Percentiles rank a stretch among this genome's conserved stretches.
Evolutionary conservation across 2,329 filamentous ascomycete genomes (phyloP).

Genomic region (Lachnellula cervina): DNA sequence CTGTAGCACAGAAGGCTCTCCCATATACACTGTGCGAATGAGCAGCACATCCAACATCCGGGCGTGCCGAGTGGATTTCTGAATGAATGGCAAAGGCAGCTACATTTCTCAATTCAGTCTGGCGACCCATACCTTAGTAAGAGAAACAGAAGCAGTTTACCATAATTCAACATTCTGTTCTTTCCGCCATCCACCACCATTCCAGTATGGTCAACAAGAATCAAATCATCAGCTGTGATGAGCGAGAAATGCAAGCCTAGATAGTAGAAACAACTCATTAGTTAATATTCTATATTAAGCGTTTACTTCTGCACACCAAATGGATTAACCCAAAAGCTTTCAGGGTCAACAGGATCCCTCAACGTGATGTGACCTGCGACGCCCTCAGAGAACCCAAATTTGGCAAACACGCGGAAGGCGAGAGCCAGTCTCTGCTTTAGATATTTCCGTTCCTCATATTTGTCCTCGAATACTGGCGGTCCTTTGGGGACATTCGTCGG

Average conservation of each 20-base stretch:
- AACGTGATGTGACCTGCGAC: conserved; percentile 39
- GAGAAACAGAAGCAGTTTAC: neutral
- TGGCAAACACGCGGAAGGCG: conserved; percentile 41
- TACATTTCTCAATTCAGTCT: neutral
- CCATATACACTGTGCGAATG: conserved; percentile 53
- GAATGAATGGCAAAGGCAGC: conserved; percentile 53
- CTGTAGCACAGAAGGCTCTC: conserved; percentile 55
- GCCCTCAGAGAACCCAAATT: conserved; percentile 38
- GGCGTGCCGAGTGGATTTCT: conserved; percentile 50
- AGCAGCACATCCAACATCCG: conserved; percentile 51
- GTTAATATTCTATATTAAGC: neutral
- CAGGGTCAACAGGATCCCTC: conserved; percentile 12
- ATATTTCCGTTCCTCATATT: conserved; percentile 23
- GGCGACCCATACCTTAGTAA: neutral
- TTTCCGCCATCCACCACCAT: conserved; percentile 57
- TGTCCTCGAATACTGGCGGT: conserved; percentile 2
- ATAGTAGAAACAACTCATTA: conserved; percentile 32
- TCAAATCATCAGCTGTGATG: conserved; percentile 50
- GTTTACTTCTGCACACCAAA: neutral
- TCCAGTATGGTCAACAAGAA: conserved; percentile 56
- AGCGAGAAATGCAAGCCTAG: conserved; percentile 34
- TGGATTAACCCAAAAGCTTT: conserved; percentile 14
- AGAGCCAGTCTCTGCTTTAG: conserved; percentile 37
- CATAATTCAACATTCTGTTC: conserved; percentile 17
- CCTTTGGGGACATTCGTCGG: neutral